Base-by-base conservation (phyloP, 2,329 filamentous ascomycete species). In the Whalleya microplaca region DNA sequence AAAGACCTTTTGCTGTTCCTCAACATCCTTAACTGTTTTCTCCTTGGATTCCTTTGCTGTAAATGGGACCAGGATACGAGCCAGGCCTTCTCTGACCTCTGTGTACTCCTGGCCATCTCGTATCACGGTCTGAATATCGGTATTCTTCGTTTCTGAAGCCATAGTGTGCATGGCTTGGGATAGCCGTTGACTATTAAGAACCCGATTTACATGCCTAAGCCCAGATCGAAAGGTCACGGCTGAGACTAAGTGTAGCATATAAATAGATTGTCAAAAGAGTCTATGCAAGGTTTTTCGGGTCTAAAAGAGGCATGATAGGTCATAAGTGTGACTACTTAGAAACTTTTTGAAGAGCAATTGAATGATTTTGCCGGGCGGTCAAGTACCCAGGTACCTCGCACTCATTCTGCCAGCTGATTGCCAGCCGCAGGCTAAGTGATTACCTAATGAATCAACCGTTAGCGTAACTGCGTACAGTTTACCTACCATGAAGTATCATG, bases 1-100 rank as follows among this genome's bases (percentile, higher is more conserved):
- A 71, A 99, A 99, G 53, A 99, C 96, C 67, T 94, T 89, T 65
- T 87, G 84, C 41, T 86, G 80, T 65, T 85, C 81, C 49, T 87
- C 83, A 56, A 82, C 78, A 67, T 85, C 83, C 46, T 66, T 66
- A 29, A 62, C 53, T 21, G 65, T 62, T 37, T 73, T 72, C 21
- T 64, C 66, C 14, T 64, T 59, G 20, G 75, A 72, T 6, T 75
- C 74, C 45, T 78, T 63, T 18, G 60, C 61, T 5, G 64, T 58
- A n/a, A 58, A 75, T 8, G 80, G 83, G 18, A 83, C 80, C 43
- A 84, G 71, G 44, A 86, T 85, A 29, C 78, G 79, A n/a, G 80
- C 84, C 46, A 81, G 78, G 0, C 84, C 84, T 62, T 86, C 84
- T 58, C 74, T 78, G 3, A 85, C 73, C 14, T 80, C 79, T 19